Evolutionary conservation across 108 stramenopile genomes (phyloP).

Genomic region (Discostella stelligeroides): DNA sequence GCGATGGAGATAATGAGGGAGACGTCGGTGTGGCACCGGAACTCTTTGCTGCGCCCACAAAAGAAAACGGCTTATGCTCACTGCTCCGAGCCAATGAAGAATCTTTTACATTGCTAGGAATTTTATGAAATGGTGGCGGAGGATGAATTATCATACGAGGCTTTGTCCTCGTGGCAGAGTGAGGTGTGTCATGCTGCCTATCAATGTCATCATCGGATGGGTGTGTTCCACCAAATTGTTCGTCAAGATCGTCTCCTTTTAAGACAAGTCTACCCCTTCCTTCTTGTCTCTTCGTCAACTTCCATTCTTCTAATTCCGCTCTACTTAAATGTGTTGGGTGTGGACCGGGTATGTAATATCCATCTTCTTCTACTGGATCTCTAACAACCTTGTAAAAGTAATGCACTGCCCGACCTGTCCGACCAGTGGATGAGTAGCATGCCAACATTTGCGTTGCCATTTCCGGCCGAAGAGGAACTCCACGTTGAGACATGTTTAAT

Average conservation of each 20-base stretch:
- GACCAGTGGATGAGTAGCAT: slow-evolving; percentile 68
- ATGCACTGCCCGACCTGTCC: slow-evolving; percentile 74
- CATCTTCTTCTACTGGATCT: slow-evolving; percentile 51
- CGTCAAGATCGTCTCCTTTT: neutral
- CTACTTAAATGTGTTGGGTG: slow-evolving; percentile 49
- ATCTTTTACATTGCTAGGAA: slow-evolving; percentile 71
- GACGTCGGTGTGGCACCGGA: slow-evolving; percentile 7
- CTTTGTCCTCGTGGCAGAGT: slow-evolving; percentile 33
- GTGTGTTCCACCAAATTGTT: slow-evolving; percentile 9
- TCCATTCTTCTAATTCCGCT: slow-evolving; percentile 42
- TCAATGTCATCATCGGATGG: slow-evolving; percentile 15
- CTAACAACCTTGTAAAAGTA: slow-evolving; percentile 76
- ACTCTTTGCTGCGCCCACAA: slow-evolving; percentile 9
- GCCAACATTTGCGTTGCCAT: slow-evolving; percentile 78
- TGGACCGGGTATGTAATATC: slow-evolving; percentile 45
- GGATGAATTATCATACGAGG: slow-evolving; percentile 60
- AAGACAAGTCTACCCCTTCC: slow-evolving; percentile 26
- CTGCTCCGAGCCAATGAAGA: slow-evolving; percentile 54
- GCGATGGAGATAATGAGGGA: neutral
- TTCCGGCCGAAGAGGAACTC: slow-evolving; percentile 56
- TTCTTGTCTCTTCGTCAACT: slow-evolving; percentile 27
- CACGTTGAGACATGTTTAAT: slow-evolving; percentile 79
- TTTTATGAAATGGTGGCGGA: slow-evolving; percentile 77
- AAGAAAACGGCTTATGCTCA: slow-evolving; percentile 21
- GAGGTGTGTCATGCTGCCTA: slow-evolving; percentile 22